Base-by-base conservation (phyloP, 352 stramenopile species). In the Phytophthora europaea region DNA sequence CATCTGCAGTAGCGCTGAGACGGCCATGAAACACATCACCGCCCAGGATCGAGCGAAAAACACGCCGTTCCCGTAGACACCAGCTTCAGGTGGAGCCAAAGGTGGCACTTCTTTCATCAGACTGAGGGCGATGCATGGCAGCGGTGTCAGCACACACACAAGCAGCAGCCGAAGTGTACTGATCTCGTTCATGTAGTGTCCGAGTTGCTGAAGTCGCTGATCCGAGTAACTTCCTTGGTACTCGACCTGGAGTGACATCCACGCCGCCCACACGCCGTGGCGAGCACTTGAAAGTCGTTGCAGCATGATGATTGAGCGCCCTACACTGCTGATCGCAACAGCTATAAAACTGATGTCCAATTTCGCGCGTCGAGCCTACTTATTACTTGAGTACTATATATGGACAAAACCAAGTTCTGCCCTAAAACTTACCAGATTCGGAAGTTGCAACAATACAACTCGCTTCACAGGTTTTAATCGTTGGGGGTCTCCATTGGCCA, bases 101-200 rank as follows among this genome's bases (percentile, higher is more conserved):
- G 76, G 47, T 6, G 78, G 31, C 22, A 55, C 26, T 23, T 88
- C 81, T 45, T 83, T 71, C 2, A 77, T n/a, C 9, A 80, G 56
- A 26, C 75, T 70, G 8, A 84, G 36, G 4, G 67, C 15, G 1
- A 88, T 36, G 34, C 71, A 84, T 2, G 80, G 80, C 0, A 84
- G 10, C 0, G 82, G 78, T 6, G 76, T 79, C 5, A 85, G 33
- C 4, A 73, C 9, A 34, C 66, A 70, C 8, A 83, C 23, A 3
- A 63, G 9, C 0, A 71, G 22, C 16, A 72, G 23, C 0, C 70
- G 72, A 10, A 8, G 12, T 0, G 36, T n/a, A 34, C 10, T 22
- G 5, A 52, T 20, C 1, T 15, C n/a, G 0, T 23, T 40, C 53
- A 65, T 67, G 18, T 75, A 75, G 12, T 38, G n/a, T 28, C 34